phyloP scores from a whole-genome alignment of 305 asterid genomes.

The Fraxinus angustifolia region DNA sequence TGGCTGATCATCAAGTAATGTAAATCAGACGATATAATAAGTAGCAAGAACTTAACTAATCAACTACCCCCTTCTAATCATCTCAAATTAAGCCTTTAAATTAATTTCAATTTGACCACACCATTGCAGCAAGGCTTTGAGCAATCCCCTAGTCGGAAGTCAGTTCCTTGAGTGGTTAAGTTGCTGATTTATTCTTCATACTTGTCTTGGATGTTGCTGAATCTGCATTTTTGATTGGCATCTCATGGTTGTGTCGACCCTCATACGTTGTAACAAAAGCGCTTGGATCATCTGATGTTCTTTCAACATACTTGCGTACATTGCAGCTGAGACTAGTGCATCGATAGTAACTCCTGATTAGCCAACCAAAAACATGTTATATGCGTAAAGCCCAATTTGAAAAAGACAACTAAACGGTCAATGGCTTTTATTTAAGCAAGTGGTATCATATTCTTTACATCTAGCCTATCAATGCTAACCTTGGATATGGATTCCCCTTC shows the following conservation, averaged over 20 bases:
- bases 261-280: slow-evolving; percentile 71
- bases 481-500: slow-evolving; percentile 74
- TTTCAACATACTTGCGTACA: slow-evolving; percentile 69
- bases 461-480: slow-evolving; percentile 34
- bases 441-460: not conserved
- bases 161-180: not conserved
- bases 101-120: not conserved
- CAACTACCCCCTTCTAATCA: not conserved
- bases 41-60: not conserved
- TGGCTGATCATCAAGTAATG: not conserved
- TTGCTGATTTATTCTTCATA: slow-evolving; percentile 27
- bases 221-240: slow-evolving; percentile 37
- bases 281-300: slow-evolving; percentile 59
- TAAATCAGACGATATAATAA: not conserved
- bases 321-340: slow-evolving; percentile 74
- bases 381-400: not conserved
- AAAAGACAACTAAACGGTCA: not conserved
- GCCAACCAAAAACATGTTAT: slow-evolving; percentile 13
- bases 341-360: slow-evolving; percentile 75
- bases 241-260: slow-evolving; percentile 72
- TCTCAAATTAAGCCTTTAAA: not conserved
- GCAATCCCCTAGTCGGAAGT: not conserved
- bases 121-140: not conserved
- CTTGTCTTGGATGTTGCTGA: slow-evolving; percentile 37
- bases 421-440: not conserved